phyloP scores from a whole-genome alignment of 306 rosid genomes.

The Fragaria vesca region DNA sequence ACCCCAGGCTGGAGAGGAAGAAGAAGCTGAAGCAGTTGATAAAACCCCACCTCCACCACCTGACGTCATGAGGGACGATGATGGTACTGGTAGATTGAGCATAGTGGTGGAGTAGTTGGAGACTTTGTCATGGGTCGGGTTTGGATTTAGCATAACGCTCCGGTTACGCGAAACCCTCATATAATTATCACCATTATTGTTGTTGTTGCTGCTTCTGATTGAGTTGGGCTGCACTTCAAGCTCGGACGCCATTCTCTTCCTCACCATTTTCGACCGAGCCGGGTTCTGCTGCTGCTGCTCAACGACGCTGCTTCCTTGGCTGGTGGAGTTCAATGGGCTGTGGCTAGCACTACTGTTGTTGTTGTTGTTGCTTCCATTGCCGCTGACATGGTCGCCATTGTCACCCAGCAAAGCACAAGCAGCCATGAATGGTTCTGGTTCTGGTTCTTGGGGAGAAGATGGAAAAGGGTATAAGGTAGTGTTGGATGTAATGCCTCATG shows the following conservation, averaged over 20 bases:
- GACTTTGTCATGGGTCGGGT: not conserved
- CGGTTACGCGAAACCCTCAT: constrained; percentile 53
- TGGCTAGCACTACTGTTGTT: constrained; percentile 14
- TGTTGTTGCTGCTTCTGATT: not conserved
- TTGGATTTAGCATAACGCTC: constrained; percentile 5
- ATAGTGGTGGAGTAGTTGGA: constrained; percentile 95
- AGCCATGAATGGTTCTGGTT: constrained; percentile 39
- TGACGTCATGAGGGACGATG: constrained; percentile 43
- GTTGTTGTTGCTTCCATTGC: constrained; percentile 21
- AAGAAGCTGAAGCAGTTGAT: constrained; percentile 30
- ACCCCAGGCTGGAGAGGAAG: constrained; percentile 24
- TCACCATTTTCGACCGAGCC: constrained; percentile 41
- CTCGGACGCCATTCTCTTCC: constrained; percentile 93
- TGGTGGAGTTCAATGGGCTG: constrained; percentile 21
- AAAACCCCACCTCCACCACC: constrained; percentile 32
- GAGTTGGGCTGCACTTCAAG: constrained; percentile 41
- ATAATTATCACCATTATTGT: constrained; percentile 4
- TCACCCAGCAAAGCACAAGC: constrained; percentile 57
- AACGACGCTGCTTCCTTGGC: constrained; percentile 34
- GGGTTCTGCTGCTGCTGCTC: constrained; percentile 11
- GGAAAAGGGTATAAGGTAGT: not conserved
- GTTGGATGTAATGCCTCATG: constrained; percentile 5
- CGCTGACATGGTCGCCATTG: constrained; percentile 26
- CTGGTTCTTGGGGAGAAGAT: not conserved
- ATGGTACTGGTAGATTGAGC: constrained; percentile 26